Evolutionary conservation across 2,329 filamentous ascomycete genomes (phyloP), one percentile per base, ranked within the genome.

Genomic region (Monosporascus cannonballus): DNA sequence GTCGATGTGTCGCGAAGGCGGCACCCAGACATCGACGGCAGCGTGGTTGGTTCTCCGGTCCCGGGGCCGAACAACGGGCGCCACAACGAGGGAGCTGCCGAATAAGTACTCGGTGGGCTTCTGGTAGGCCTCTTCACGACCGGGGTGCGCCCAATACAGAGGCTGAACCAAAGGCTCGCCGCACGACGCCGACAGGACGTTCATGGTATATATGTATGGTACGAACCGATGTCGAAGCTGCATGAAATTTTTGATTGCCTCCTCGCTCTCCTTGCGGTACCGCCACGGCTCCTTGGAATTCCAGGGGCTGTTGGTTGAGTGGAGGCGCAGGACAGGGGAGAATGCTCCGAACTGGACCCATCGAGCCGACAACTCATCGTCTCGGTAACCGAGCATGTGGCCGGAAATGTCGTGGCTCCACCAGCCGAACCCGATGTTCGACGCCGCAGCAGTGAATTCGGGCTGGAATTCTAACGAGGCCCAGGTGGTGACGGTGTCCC

Each of bases 391-490:
- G 2, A 67, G 63, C 59, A 80, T 78, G 61, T 86, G 83, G 0
- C 83, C 83, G n/a, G 83, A 83, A 27, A 86, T 84, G 56, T 86
- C 83, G 63, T 86, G 83, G 48, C 78, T 83, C 83, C 83, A 86
- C 82, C 83, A 86, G 2, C 82, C 83, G 56, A 83, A 86, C 0
- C 83, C 83, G 54, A 86, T 84, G 64, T 87, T 86, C 9, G 80
- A 83, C 0, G 83, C 80, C 0, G 80, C 85, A 3, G 81, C 79
- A 0, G 84, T 87, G 60, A 86, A 86, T 60, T 86, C 82, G 6
- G 83, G 82, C 62, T 86, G 84, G 66, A 86, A 86, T 15, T 74
- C 64, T 17, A 86, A 72, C 0, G 79, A 82, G 0, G 72, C 76
- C 83, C 83, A 86, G 0, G 79, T 79, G 18, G 79, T 77, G 45